Evolutionary conservation across 2,329 filamentous ascomycete species (phyloP).

Genomic region (Aspergillus sclerotialis): DNA sequence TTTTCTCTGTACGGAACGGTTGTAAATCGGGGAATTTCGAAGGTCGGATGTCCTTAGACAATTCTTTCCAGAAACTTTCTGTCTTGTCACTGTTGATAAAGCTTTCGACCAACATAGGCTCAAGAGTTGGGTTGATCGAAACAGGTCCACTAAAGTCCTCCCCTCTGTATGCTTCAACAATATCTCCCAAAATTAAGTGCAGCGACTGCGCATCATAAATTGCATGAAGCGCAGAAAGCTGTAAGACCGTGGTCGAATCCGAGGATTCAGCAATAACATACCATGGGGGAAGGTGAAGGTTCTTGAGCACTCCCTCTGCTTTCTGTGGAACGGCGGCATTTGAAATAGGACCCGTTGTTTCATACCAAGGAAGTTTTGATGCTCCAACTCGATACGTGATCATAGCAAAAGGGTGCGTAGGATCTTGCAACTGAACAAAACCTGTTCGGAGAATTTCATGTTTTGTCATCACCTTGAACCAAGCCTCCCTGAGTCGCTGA

Average conservation of each 20-base stretch:
- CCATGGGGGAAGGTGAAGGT: slow-evolving; percentile 52
- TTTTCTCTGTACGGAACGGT: slow-evolving; percentile 44
- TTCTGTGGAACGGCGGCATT: not conserved
- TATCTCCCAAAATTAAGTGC: slow-evolving; percentile 54
- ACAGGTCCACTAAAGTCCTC: slow-evolving; percentile 12
- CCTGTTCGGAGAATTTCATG: slow-evolving; percentile 31
- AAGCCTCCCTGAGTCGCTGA: slow-evolving; percentile 23
- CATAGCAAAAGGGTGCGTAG: slow-evolving; percentile 53
- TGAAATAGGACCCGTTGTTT: slow-evolving; percentile 1
- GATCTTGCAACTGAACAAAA: slow-evolving; percentile 18
- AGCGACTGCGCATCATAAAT: slow-evolving; percentile 80
- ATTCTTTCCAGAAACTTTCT: slow-evolving; percentile 56
- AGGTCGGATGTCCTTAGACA: slow-evolving; percentile 48
- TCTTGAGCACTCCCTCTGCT: not conserved
- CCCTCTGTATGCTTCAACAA: slow-evolving; percentile 39
- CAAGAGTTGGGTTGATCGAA: slow-evolving; percentile 39
- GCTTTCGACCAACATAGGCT: slow-evolving; percentile 37
- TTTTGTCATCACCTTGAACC: slow-evolving; percentile 21
- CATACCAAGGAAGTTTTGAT: slow-evolving; percentile 36
- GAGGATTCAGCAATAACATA: slow-evolving; percentile 43
- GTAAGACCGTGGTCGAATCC: slow-evolving; percentile 24
- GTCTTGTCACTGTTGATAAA: slow-evolving; percentile 17
- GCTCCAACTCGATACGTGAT: slow-evolving; percentile 47
- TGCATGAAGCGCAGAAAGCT: slow-evolving; percentile 65
- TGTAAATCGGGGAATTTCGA: slow-evolving; percentile 73